Base-by-base conservation (phyloP, 2,329 filamentous ascomycete genomes). In the Microascus cirrosus region DNA sequence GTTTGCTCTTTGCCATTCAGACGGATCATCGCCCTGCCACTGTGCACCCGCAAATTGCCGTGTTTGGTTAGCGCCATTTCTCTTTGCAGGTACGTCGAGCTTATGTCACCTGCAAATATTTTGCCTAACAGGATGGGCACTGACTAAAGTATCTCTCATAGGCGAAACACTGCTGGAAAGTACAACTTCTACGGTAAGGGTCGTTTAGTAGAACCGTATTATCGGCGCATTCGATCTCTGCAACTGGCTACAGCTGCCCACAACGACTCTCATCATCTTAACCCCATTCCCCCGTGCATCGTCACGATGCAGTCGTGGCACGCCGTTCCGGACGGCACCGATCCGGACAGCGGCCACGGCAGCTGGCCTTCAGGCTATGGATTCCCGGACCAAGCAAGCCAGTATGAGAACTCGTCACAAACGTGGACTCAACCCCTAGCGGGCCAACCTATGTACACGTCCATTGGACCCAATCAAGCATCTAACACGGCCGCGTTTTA, bases 241-340 rank as follows among this genome's bases (percentile, higher is more conserved):
- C 39, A 45, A 45, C 39, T 45, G 39, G 39, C 8, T 18, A 45
- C 39, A 45, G 6, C 13, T 45, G 39, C 6, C 39, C 18, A 18
- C 39, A 2, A 7, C 45, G 20, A 50, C 18, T 20, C 12, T 22
- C 39, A 7, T 18, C 6, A 45, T 50, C 20, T 8, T 11, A 11
- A 50, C 7, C 22, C 20, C 45, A 50, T 50, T n/a, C 42, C 12
- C 20, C n/a, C 45, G 39, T 18, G 39, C 39, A 45, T 32, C 36
- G 36, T 50, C 65, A 68, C 65, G 61, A 74, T 74, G 72, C 72
- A 74, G 68, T 71, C 72, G 60, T 74, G 72, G 72, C 66, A 66
- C 58, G 63, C 67, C 59, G 66, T 68, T 63, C 71, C 73, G 63
- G 69, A 67, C 57, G 71, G 70, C 63, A 63, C 68, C 24, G 22